Evolutionary conservation across 805 yeast species (phyloP), one percentile per base, ranked within the genome.

Genomic region (Metschnikowia picachoensis): DNA sequence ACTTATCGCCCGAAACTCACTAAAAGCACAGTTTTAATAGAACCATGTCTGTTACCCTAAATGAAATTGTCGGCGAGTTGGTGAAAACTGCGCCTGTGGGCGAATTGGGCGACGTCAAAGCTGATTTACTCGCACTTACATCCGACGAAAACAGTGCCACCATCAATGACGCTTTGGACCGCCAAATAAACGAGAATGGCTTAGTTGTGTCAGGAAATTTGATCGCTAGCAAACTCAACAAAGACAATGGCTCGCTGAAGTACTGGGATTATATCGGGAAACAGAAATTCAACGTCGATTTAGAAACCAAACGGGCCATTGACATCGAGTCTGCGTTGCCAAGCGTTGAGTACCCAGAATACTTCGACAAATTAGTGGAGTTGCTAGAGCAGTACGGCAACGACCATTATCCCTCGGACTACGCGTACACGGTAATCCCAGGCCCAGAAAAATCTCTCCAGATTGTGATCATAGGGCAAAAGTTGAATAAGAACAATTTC

Each of bases 401-500:
- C 3, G 81, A 78, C 44, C 88, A 86, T 57, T 92, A 76, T 60
- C 88, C 92, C 2, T 78, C 83, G 4, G 60, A 62, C 11, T 75
- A 62, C 58, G 74, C 73, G n/a, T 72, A 65, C 25, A 60, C 74
- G 9, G 67, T 77, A 3, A 62, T 76, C 32, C 79, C 79, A 1
- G 48, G 44, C 1, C 65, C 55, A 11, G 50, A 52, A 4, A 48
- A 41, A 12, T 60, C 50, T 4, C 72, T 81, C 27, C 53, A 72
- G 7, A 57, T 90, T 7, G 72, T 86, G 7, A 73, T 90, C 25
- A 75, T 85, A 39, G 95, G 92, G 44, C 83, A 81, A 54, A 82
- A 80, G 64, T 72, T 80, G 54, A 88, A 84, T 62, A 80, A 86
- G 38, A 74, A 77, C 34, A 92, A 92, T 69, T 90, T 74, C 68